phyloP scores from a whole-genome alignment of 257 asterid species.

The Nemophila menziesii region DNA sequence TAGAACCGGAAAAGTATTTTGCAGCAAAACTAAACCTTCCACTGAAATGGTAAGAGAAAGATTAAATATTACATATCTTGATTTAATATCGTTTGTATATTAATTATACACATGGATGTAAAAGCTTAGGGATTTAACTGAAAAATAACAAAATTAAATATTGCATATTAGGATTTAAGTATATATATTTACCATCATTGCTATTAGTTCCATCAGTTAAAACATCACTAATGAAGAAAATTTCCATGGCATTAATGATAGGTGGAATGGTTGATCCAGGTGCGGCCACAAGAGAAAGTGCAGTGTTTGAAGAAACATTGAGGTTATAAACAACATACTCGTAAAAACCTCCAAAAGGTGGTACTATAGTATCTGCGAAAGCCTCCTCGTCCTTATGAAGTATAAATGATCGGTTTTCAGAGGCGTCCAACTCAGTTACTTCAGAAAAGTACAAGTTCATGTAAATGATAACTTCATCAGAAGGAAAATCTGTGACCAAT shows the following conservation, averaged over 20 bases:
- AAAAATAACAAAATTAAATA: no score
- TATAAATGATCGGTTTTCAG: conserved; percentile 26
- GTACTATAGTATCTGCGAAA: conserved; percentile 16
- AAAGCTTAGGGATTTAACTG: no score
- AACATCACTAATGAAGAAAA: conserved; percentile 20
- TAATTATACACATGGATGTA: no score
- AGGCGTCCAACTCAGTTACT: conserved; percentile 23
- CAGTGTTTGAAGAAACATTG: conserved; percentile 17
- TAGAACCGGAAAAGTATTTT: conserved; percentile 20
- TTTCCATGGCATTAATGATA: conserved; percentile 50
- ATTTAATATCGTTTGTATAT: no score
- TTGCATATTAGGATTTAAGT: neutral
- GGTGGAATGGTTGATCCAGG: conserved; percentile 48
- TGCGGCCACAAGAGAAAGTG: conserved; percentile 24
- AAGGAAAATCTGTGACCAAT: conserved; percentile 20
- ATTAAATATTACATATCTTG: no score
- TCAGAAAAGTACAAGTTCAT: conserved; percentile 47
- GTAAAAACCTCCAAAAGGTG: conserved; percentile 22
- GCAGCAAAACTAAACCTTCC: conserved; percentile 29
- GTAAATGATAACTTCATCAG: conserved; percentile 15
- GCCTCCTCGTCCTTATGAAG: conserved; percentile 13
- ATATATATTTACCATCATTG: conserved; percentile 28
- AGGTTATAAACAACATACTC: conserved; percentile 7
- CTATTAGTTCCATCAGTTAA: conserved; percentile 26
- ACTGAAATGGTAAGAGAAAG: conserved; percentile 21